Evolutionary conservation across 1,139 yeast genomes (phyloP).

Genomic region (Hansenula lynferdii): DNA sequence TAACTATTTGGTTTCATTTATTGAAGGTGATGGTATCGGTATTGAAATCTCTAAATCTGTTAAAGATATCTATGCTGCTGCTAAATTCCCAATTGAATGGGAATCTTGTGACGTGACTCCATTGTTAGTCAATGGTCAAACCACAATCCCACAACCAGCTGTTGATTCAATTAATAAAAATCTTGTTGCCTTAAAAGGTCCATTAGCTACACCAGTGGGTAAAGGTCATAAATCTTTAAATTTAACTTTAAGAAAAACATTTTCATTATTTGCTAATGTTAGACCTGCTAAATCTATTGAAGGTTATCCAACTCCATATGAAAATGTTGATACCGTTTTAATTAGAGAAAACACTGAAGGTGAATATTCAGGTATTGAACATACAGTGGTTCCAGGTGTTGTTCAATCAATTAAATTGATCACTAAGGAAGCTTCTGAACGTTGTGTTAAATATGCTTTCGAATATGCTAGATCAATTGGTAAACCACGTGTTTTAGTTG

Average conservation of each 20-base stretch:
- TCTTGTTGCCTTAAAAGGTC: constrained; percentile 95
- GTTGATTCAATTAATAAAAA: constrained; percentile 89
- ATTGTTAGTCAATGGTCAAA: constrained; percentile 83
- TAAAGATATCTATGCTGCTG: constrained; percentile 86
- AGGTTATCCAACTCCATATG: constrained; percentile 94
- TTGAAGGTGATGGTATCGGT: constrained; percentile 99
- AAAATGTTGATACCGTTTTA: constrained; percentile 89
- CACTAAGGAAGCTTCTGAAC: constrained; percentile 94
- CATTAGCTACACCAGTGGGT: constrained; percentile 96
- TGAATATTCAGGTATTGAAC: constrained; percentile 99
- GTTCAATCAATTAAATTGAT: constrained; percentile 97
- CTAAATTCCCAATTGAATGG: constrained; percentile 95
- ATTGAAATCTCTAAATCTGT: constrained; percentile 92
- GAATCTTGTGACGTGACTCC: constrained; percentile 97
- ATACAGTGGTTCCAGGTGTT: constrained; percentile 96
- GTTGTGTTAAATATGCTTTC: constrained; percentile 93
- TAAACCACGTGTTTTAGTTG: constrained; percentile 89
- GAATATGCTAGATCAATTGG: constrained; percentile 90
- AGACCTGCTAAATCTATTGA: constrained; percentile 94
- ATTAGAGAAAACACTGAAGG: constrained; percentile 99
- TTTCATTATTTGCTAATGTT: constrained; percentile 92
- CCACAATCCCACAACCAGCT: constrained; percentile 90
- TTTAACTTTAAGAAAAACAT: constrained; percentile 95
- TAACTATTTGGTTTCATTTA: constrained; percentile 87
- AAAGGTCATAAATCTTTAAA: constrained; percentile 98